These are phyloP conservation scores for Ganoderma multipileum DNA, from an alignment of 1,284 basidiomycete species.

Conservation along the genomic window DNA sequence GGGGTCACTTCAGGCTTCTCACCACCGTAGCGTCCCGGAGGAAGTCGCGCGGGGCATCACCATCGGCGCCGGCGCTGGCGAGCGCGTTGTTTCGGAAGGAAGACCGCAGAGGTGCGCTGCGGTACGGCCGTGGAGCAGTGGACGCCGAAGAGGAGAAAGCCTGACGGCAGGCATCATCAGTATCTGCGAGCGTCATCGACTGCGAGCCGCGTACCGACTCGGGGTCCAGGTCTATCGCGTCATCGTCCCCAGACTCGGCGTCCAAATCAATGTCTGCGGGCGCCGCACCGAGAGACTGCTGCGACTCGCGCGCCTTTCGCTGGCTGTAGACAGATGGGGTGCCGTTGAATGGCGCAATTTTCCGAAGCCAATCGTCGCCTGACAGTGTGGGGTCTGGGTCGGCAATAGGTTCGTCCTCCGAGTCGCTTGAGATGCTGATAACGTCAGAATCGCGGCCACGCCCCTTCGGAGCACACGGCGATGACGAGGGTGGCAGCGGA, in stretches of 20 bases:
- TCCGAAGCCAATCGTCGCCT: background rate
- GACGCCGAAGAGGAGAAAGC: background rate
- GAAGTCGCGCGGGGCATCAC: background rate
- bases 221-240: slow-evolving; percentile 10
- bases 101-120: slow-evolving; percentile 9
- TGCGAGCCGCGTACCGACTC: background rate
- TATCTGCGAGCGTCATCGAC: background rate
- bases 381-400: background rate
- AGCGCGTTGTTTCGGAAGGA: slow-evolving; percentile 33
- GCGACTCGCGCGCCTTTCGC: slow-evolving; percentile 15
- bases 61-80: slow-evolving; percentile 6
- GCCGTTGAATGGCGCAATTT: slow-evolving; percentile 12
- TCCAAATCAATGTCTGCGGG: background rate
- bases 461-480: background rate
- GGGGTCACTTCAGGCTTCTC: slow-evolving; percentile 9
- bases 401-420: slow-evolving; percentile 13
- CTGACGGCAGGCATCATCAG: background rate
- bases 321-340: slow-evolving; percentile 19
- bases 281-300: slow-evolving; percentile 5
- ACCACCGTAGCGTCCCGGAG: slow-evolving; percentile 19
- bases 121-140: slow-evolving; percentile 5
- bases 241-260: background rate
- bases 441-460: slow-evolving; percentile 13
- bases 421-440: slow-evolving; percentile 31
- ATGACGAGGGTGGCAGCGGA: background rate